These are phyloP conservation scores for Myxozyma nipponensis DNA, from an alignment of 805 yeast genomes.

Conservation along the genomic window DNA sequence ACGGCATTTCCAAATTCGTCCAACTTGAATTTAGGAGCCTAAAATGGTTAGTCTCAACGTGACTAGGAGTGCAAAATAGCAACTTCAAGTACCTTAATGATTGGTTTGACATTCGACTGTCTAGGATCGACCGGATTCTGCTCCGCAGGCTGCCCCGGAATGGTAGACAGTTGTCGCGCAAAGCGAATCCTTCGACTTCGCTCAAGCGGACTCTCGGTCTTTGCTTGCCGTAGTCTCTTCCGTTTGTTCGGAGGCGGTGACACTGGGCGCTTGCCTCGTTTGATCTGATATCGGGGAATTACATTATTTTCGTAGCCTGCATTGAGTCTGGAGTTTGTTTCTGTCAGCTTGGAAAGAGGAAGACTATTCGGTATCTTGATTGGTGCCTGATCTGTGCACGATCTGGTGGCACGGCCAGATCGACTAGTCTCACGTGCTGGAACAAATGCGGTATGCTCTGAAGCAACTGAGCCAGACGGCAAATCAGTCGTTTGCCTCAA, in stretches of 20 bases:
- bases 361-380: not conserved
- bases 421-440: too few species aligned
- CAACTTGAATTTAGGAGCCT: not conserved
- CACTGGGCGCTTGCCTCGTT: constrained; percentile 21
- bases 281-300: constrained; percentile 19
- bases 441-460: not conserved
- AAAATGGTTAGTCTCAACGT: too few species aligned
- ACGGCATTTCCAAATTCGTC: constrained; percentile 24
- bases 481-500: not conserved
- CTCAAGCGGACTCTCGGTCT: constrained; percentile 18
- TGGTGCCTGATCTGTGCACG: not conserved
- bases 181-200: constrained; percentile 15
- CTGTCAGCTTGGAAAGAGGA: constrained; percentile 15
- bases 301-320: constrained; percentile 39
- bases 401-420: constrained; percentile 2
- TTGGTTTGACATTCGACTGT: constrained; percentile 6
- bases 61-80: not conserved
- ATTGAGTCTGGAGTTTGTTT: constrained; percentile 17
- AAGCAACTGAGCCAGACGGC: not conserved
- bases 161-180: constrained; percentile 10
- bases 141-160: not conserved
- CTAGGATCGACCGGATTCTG: not conserved
- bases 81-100: constrained; percentile 13
- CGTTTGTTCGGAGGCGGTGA: constrained; percentile 23
- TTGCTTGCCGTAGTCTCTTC: constrained; percentile 9